A percentile compares a stretch with the other conserved stretches of the same genome.
phyloP scores from a whole-genome alignment of 2,329 filamentous ascomycete genomes.

The Colletotrichum acutatum region DNA sequence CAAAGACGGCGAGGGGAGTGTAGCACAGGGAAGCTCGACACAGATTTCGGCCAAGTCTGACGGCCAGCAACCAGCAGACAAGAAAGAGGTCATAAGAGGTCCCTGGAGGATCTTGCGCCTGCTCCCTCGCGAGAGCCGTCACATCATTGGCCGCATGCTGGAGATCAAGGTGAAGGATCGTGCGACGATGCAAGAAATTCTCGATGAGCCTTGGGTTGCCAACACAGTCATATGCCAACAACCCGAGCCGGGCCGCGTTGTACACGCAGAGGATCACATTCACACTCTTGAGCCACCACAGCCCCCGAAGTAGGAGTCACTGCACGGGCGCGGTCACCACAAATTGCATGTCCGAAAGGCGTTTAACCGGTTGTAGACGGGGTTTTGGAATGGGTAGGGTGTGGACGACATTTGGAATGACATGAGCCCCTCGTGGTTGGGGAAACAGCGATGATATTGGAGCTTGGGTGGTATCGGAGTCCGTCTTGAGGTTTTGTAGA shows the following conservation, averaged over 20 bases:
- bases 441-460: slow-evolving; percentile 27
- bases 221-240: slow-evolving; percentile 87
- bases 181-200: slow-evolving; percentile 85
- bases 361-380: slow-evolving; percentile 22
- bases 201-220: slow-evolving; percentile 91
- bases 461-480: slow-evolving; percentile 2
- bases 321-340: neutral
- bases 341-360: slow-evolving; percentile 28
- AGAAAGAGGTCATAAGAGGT: slow-evolving; percentile 86
- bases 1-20: slow-evolving; percentile 7
- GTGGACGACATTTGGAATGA: slow-evolving; percentile 12
- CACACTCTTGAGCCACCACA: slow-evolving; percentile 85
- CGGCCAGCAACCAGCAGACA: slow-evolving; percentile 51
- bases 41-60: slow-evolving; percentile 10
- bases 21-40: slow-evolving; percentile 37
- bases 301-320: slow-evolving; percentile 41
- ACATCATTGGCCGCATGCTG: slow-evolving; percentile 93
- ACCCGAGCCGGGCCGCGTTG: slow-evolving; percentile 74
- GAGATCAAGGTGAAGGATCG: slow-evolving; percentile 86
- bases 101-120: slow-evolving; percentile 91
- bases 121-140: slow-evolving; percentile 87
- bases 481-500: slow-evolving; percentile 13
- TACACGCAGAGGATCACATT: slow-evolving; percentile 80
- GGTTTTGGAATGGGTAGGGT: neutral
- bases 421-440: slow-evolving; percentile 13